These are phyloP conservation scores for Brettanomyces anomalus DNA, from an alignment of 805 yeast genomes.

Conservation along the genomic window DNA sequence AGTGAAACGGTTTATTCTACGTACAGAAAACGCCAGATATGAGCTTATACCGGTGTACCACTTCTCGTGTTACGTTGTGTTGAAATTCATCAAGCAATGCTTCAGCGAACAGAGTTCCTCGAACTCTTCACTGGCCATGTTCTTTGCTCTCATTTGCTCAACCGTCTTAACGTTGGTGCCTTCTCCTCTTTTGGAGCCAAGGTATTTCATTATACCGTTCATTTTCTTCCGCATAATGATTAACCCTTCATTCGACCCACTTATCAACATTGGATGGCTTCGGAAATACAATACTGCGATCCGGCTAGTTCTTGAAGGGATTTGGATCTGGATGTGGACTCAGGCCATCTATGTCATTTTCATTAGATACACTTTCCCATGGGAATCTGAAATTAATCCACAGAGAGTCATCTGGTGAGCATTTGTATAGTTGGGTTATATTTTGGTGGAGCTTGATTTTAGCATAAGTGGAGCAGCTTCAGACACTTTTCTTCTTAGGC, in stretches of 20 bases:
- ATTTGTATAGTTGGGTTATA: too few relatives aligned
- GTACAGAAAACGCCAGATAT: conserved; percentile 36
- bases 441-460: too few relatives aligned
- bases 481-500: too few relatives aligned
- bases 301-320: conserved; percentile 44
- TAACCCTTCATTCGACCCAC: conserved; percentile 29
- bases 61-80: conserved; percentile 29
- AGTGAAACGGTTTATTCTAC: conserved; percentile 56
- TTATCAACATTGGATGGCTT: conserved; percentile 12
- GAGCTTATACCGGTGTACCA: conserved; percentile 64
- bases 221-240: conserved; percentile 61
- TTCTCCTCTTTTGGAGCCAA: conserved; percentile 88
- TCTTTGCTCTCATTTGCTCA: conserved; percentile 43
- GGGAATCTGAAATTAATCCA: conserved; percentile 52
- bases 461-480: too few relatives aligned
- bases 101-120: conserved; percentile 4
- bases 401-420: conserved; percentile 86
- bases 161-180: conserved; percentile 62
- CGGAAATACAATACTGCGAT: conserved; percentile 17
- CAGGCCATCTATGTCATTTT: conserved; percentile 46
- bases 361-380: conserved; percentile 49
- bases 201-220: conserved; percentile 82
- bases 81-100: conserved; percentile 11
- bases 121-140: conserved; percentile 28
- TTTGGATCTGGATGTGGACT: conserved; percentile 56